Base-by-base conservation (phyloP, 169 alveolate genomes). In the Plasmodium inui region DNA sequence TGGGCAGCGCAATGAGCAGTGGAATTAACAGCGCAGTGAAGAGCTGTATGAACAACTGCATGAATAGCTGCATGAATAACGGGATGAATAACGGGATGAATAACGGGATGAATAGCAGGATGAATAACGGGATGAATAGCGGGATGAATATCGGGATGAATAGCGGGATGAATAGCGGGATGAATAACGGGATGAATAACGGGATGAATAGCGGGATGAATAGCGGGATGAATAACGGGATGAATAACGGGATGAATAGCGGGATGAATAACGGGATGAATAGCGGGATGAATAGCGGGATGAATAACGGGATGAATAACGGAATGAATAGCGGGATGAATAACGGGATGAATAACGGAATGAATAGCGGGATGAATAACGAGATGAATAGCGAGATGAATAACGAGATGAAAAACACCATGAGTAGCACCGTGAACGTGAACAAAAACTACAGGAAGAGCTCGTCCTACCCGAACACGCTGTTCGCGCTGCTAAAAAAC, bases 391-490 rank as follows among this genome's bases (percentile, higher is more conserved):
- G 34, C 74, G n/a, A 5, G 46, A 50, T 19, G 71, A 81, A 50
- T 37, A 19, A 12, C 37, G 8, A 0, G 5, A 55, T 55, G 71
- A 55, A 14, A 1, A n/a, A n/a, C 30, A n/a, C 10, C 30, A 57
- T 57, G 73, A 57, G 30, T 19, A 41, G 53, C 34, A 5, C 12
- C 30, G 61, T 81, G 12, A 41, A 70, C 5, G 76, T 53, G 53
- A 86, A 53, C 46, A 86, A 74, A n/a, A 53, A 26, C 44, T 86
- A 86, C 79, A 55, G 57, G 44, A 86, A 86, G 44, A 86, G 93
- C 30, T 86, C 82, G 0, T 86, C 93, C 32, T 86, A 74, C 44
- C 85, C 93, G 30, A 86, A 76, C 67, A 86, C 74, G 26, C 53
- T 86, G 30, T 74, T 19, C 32, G 61, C 73, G 22, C n/a, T 74